Evolutionary conservation across 2,329 filamentous ascomycete genomes (phyloP).

Genomic region (Scleromitrula shiraiana): DNA sequence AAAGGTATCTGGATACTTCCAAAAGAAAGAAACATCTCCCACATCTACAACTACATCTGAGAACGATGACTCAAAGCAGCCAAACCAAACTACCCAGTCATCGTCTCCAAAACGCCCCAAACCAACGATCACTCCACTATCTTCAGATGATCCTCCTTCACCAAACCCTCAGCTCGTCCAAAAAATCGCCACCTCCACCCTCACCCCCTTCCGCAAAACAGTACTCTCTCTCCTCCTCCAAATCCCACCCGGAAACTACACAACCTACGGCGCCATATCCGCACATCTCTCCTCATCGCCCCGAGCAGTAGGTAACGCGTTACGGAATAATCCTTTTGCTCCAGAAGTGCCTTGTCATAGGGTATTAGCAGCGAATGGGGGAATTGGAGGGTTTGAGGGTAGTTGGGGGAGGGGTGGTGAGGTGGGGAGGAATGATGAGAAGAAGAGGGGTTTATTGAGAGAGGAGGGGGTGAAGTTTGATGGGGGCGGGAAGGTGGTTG

Average conservation of each 20-base stretch:
- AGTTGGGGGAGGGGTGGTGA: slow-evolving; percentile 54
- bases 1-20: neutral
- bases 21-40: neutral
- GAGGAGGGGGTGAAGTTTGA: slow-evolving; percentile 60
- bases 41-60: neutral
- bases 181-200: slow-evolving; percentile 18
- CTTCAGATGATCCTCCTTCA: slow-evolving; percentile 37
- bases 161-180: slow-evolving; percentile 28
- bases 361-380: slow-evolving; percentile 65
- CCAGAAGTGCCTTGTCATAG: slow-evolving; percentile 76
- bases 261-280: slow-evolving; percentile 69
- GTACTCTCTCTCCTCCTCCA: slow-evolving; percentile 69
- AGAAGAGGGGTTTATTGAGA: slow-evolving; percentile 47
- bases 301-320: slow-evolving; percentile 68
- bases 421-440: slow-evolving; percentile 55
- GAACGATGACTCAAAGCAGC: neutral
- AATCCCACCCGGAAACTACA: slow-evolving; percentile 67
- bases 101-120: slow-evolving; percentile 35
- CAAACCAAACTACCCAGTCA: neutral
- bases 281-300: slow-evolving; percentile 61
- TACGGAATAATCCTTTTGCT: slow-evolving; percentile 74
- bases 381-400: slow-evolving; percentile 65
- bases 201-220: slow-evolving; percentile 48
- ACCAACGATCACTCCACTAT: neutral
- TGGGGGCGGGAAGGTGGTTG: slow-evolving; percentile 49